Evolutionary conservation across 495 filamentous ascomycete species (phyloP).

Genomic region (Penicillium egyptiacum): DNA sequence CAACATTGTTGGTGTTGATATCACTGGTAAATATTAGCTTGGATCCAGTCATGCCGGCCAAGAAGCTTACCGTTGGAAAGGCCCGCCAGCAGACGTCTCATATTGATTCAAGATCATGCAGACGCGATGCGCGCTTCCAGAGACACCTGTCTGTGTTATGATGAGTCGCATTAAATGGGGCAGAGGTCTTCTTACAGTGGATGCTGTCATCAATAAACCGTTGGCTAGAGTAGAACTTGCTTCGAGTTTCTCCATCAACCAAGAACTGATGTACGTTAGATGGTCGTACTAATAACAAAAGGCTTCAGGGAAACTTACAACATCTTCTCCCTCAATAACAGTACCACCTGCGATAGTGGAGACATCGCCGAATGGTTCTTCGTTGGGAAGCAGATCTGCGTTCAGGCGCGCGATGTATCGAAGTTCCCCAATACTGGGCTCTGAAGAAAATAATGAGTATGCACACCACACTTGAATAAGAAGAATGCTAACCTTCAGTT

Average conservation of each 20-base stretch:
- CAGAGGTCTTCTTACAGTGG: slow-evolving; percentile 45
- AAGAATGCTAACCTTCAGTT: slow-evolving; percentile 36
- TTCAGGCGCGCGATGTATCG: slow-evolving; percentile 65
- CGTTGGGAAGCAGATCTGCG: slow-evolving; percentile 53
- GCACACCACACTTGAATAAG: too few relatives aligned
- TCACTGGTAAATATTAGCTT: slow-evolving; percentile 42
- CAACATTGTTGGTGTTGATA: slow-evolving; percentile 64
- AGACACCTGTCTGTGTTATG: slow-evolving; percentile 27
- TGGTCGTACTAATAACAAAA: background rate
- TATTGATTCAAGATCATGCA: slow-evolving; percentile 44
- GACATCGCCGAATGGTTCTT: slow-evolving; percentile 47
- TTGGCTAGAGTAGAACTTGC: slow-evolving; percentile 68
- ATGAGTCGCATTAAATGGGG: background rate
- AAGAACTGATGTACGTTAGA: slow-evolving; percentile 36
- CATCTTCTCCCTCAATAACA: slow-evolving; percentile 61
- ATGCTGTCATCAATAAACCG: slow-evolving; percentile 66
- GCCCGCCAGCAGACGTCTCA: slow-evolving; percentile 49
- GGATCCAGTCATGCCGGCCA: background rate
- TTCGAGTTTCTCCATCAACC: slow-evolving; percentile 60
- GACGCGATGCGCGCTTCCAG: slow-evolving; percentile 33
- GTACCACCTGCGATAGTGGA: slow-evolving; percentile 51
- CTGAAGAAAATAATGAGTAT: slow-evolving; percentile 17
- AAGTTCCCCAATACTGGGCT: slow-evolving; percentile 61
- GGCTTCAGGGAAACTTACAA: slow-evolving; percentile 28
- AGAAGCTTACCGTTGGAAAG: slow-evolving; percentile 45